phyloP scores from a whole-genome alignment of 1,139 yeast genomes.

The Petasospora rhodanensis region DNA sequence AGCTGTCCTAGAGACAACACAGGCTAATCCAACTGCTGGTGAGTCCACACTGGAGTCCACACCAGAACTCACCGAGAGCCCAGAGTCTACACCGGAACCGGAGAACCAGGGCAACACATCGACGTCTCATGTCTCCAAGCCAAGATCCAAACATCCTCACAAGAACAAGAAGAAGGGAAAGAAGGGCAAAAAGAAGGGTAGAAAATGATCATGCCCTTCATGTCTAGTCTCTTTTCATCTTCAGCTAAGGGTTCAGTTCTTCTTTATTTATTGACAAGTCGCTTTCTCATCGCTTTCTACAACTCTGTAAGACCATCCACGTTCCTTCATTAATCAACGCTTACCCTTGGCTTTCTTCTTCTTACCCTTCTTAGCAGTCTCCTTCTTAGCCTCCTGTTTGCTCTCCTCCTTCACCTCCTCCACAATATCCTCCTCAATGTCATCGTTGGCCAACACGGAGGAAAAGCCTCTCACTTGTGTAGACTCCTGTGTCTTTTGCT shows the following conservation, averaged over 20 bases:
- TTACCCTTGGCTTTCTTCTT: constrained; percentile 27
- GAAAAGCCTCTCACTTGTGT: constrained; percentile 32
- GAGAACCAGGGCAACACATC: not conserved
- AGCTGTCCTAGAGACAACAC: not conserved
- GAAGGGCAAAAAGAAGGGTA: constrained; percentile 21
- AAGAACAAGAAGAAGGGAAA: constrained; percentile 24
- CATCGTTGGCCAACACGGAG: constrained; percentile 29
- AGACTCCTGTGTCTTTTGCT: constrained; percentile 1
- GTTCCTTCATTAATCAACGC: no score
- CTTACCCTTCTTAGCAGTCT: constrained; percentile 16
- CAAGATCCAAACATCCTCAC: constrained; percentile 7
- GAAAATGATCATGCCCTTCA: no score
- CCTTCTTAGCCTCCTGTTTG: constrained; percentile 20
- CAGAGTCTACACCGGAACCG: no score
- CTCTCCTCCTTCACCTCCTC: constrained; percentile 13
- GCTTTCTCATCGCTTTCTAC: no score
- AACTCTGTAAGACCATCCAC: no score
- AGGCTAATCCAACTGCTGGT: not conserved
- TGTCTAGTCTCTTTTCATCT: no score
- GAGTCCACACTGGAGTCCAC: constrained; percentile 4
- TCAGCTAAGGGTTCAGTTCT: no score
- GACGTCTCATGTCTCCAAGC: constrained; percentile 5
- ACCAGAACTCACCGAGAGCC: no score
- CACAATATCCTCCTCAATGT: constrained; percentile 32
- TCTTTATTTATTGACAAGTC: no score